Percentiles rank a stretch among this genome's conserved stretches.
Evolutionary conservation across 1,284 basidiomycete species (phyloP).

Genomic region (Boletus sp.): DNA sequence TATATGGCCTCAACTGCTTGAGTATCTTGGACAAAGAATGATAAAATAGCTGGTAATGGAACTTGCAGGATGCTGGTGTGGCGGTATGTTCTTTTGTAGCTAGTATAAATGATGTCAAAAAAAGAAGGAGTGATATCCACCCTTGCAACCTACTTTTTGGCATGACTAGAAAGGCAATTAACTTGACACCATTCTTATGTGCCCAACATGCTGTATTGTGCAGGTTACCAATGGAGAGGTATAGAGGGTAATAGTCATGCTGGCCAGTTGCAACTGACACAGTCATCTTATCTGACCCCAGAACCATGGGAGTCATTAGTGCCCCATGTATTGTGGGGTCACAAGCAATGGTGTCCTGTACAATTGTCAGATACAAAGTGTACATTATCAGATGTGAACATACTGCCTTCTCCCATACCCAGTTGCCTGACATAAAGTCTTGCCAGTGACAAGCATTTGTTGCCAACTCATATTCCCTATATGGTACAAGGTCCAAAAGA

Average conservation of each 20-base stretch:
- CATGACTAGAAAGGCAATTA: neutral
- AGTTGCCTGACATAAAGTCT: neutral
- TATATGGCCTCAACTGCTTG: neutral
- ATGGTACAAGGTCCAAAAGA: neutral
- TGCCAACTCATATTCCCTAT: neutral
- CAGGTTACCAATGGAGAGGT: neutral
- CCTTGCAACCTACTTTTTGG: neutral
- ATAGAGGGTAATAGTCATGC: neutral
- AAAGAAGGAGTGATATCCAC: too few species aligned
- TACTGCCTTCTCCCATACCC: neutral
- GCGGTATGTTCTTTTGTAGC: neutral
- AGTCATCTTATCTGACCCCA: neutral
- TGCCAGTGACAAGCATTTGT: neutral
- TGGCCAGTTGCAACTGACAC: neutral
- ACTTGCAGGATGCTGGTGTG: conserved; percentile 9
- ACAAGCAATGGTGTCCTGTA: too few species aligned
- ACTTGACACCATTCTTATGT: neutral
- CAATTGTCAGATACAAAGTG: too few species aligned
- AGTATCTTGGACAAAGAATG: neutral
- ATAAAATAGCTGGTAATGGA: conserved; percentile 13
- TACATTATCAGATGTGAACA: neutral
- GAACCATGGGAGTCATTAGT: neutral
- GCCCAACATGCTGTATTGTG: neutral
- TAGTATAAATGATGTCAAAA: neutral
- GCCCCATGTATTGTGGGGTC: neutral